Evolutionary conservation across 2,329 filamentous ascomycete genomes (phyloP).

Genomic region (Penicillium sclerotiorum): DNA sequence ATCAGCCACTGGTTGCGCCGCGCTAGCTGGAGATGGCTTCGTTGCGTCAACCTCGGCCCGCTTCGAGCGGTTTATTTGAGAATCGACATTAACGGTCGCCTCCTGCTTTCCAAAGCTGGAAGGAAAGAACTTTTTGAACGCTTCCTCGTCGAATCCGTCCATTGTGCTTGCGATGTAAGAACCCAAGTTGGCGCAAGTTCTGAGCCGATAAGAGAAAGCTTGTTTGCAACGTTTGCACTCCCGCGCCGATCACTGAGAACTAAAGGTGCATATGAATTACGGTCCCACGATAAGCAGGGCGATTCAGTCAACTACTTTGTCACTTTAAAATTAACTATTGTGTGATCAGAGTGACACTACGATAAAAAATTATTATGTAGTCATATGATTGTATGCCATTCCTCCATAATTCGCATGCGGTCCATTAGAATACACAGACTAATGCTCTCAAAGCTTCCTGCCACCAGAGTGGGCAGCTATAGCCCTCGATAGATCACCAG

Average conservation of each 20-base stretch:
- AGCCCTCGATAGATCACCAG: slow-evolving; percentile 7
- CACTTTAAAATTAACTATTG: background rate
- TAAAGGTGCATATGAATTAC: too few species aligned
- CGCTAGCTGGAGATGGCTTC: slow-evolving; percentile 29
- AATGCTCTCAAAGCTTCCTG: slow-evolving; percentile 10
- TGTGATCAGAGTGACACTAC: background rate
- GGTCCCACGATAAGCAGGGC: too few species aligned
- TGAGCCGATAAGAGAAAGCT: slow-evolving; percentile 21
- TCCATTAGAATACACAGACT: slow-evolving; percentile 31
- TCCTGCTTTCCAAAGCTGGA: slow-evolving; percentile 82
- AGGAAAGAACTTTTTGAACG: slow-evolving; percentile 67
- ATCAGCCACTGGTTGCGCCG: slow-evolving; percentile 28
- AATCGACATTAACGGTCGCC: slow-evolving; percentile 71
- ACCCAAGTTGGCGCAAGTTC: slow-evolving; percentile 8
- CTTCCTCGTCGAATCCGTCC: slow-evolving; percentile 50
- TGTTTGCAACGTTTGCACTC: slow-evolving; percentile 33
- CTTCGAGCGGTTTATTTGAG: slow-evolving; percentile 79
- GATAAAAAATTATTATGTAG: background rate
- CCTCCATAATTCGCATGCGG: slow-evolving; percentile 15
- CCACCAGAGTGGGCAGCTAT: background rate
- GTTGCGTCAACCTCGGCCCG: slow-evolving; percentile 52
- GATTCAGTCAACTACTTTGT: background rate
- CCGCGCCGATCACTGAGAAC: background rate
- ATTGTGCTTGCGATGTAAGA: slow-evolving; percentile 27
- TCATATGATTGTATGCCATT: slow-evolving; percentile 14